Percentiles rank a stretch among this genome's conserved stretches.
These are phyloP conservation scores for Pseudocercospora musae DNA, from an alignment of 2,329 filamentous ascomycete species.

Conservation along the genomic window DNA sequence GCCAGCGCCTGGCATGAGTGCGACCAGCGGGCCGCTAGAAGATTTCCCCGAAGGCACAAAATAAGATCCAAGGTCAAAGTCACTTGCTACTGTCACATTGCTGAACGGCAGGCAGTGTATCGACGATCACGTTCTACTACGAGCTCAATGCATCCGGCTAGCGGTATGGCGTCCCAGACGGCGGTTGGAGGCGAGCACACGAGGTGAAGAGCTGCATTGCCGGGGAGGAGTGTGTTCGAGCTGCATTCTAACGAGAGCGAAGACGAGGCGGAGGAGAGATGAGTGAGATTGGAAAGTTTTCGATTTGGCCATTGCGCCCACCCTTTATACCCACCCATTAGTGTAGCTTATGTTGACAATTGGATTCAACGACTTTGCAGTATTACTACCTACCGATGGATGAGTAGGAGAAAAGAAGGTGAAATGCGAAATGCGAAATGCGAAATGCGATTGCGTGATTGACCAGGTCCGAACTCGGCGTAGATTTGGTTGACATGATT, in stretches of 20 bases:
- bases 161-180: not conserved
- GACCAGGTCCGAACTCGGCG: not conserved
- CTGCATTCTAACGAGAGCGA: not conserved
- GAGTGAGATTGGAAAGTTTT: not conserved
- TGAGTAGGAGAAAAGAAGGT: not conserved
- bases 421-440: no score
- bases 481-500: not conserved
- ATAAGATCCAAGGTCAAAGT: not conserved
- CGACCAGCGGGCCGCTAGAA: constrained; percentile 24
- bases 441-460: not conserved
- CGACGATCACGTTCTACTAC: constrained; percentile 3
- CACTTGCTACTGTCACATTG: not conserved
- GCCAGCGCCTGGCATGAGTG: constrained; percentile 21
- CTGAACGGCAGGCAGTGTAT: constrained; percentile 7
- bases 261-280: not conserved
- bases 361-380: not conserved
- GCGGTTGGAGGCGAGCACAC: not conserved
- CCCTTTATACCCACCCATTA: constrained; percentile 18
- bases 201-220: not conserved
- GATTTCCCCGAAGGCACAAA: constrained; percentile 19
- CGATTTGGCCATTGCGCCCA: not conserved
- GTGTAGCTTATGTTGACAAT: constrained; percentile 8
- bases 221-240: not conserved
- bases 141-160: not conserved
- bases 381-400: no score